phyloP scores from a whole-genome alignment of 1,284 basidiomycete species.

The Albatrellus sp. region DNA sequence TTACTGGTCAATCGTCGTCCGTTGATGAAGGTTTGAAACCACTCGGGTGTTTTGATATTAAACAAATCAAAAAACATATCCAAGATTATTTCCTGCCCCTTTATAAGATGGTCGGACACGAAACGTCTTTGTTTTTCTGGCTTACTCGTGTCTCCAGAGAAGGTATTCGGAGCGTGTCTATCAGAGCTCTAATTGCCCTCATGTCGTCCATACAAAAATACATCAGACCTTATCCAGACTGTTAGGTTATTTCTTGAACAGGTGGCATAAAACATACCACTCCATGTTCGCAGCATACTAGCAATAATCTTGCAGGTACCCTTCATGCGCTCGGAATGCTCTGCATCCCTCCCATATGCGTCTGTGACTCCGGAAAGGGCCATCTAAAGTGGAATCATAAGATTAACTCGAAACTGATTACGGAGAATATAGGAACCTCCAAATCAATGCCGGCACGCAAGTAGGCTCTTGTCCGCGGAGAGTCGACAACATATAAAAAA shows the following conservation, averaged over 20 bases:
- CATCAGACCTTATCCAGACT: conserved; percentile 55
- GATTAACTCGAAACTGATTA: conserved; percentile 7
- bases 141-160: conserved; percentile 75
- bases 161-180: conserved; percentile 82
- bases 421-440: conserved; percentile 45
- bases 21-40: conserved; percentile 85
- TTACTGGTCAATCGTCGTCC: conserved; percentile 77
- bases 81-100: conserved; percentile 73
- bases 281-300: conserved; percentile 85
- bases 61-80: conserved; percentile 93
- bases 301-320: conserved; percentile 69
- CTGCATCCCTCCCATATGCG: conserved; percentile 72
- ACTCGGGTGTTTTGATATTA: conserved; percentile 80
- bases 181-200: conserved; percentile 73
- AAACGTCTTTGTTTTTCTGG: conserved; percentile 1
- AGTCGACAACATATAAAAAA: conserved; percentile 80
- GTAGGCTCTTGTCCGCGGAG: conserved; percentile 72
- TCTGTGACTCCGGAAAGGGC: conserved; percentile 83
- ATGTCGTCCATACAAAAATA: conserved; percentile 90
- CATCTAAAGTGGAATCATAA: conserved; percentile 35
- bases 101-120: conserved; percentile 1
- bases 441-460: conserved; percentile 79
- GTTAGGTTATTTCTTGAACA: not conserved
- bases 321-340: conserved; percentile 69
- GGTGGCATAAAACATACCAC: conserved; percentile 45